Evolutionary conservation across 139 green algal species (phyloP), one percentile per base, ranked within the genome.

Genomic region (Haematococcus lacustris): DNA sequence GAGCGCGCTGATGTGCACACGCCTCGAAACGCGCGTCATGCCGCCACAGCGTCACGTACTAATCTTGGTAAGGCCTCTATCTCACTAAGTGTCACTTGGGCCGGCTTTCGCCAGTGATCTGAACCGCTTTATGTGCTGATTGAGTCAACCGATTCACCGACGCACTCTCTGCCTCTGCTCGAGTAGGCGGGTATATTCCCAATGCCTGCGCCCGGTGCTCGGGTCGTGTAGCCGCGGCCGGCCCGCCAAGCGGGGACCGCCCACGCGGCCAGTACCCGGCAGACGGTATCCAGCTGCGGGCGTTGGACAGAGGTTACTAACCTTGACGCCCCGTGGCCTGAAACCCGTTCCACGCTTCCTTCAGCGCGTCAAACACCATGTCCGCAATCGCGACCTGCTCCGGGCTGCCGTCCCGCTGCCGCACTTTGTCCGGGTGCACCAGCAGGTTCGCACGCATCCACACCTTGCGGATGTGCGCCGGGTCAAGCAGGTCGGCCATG

Each of bases 401-500:
- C 38, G 89, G 69, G 6, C 74, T 83, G 35, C 91, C 93, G n/a
- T 88, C 90, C 61, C 87, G 88, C 81, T 97, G 90, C 60, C 87
- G 86, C 34, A 98, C 93, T 83, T 97, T 97, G 86, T 98, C 93
- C 1, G 93, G 93, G 81, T 98, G 93, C 59, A 98, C 89, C 60
- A 97, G 71, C 68, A 97, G 83, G 73, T 97, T 96, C 71, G 93
- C 93, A 71, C 87, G 90, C 86, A 94, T 94, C 78, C 93, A 98
- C 33, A 71, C 77, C 73, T 88, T 87, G 47, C 43, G 33, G 35
- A 63, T 40, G 80, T 90, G 85, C 30, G 65, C 26, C 0, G 78
- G 66, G 35, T 97, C 89, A 71, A 98, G 80, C 71, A 98, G 79
- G 71, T 97, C 93, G 25, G 71, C 85, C 81, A 98, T 89, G 43